A percentile compares a stretch with the other conserved stretches of the same genome.
Evolutionary conservation across 2,329 filamentous ascomycete species (phyloP).

Genomic region (Diaporthe sp.): DNA sequence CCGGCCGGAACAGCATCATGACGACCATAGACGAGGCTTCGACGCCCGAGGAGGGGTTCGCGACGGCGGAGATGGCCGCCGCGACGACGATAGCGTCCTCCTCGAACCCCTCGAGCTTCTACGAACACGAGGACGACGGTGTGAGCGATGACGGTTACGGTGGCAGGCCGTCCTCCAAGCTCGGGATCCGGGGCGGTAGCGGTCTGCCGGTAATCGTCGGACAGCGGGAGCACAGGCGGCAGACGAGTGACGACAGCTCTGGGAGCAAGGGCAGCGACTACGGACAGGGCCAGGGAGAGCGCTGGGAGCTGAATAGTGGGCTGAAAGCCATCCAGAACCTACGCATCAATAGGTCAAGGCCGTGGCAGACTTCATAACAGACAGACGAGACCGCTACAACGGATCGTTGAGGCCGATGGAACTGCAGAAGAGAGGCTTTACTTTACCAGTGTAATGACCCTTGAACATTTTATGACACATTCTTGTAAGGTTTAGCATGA

Average conservation of each 20-base stretch:
- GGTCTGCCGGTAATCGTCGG: slow-evolving; percentile 13
- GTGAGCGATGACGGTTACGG: neutral
- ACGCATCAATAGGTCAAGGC: slow-evolving; percentile 16
- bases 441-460: neutral
- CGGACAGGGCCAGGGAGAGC: neutral
- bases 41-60: slow-evolving; percentile 3
- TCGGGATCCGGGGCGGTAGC: neutral
- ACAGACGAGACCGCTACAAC: neutral
- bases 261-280: slow-evolving; percentile 3
- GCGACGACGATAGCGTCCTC: slow-evolving; percentile 4
- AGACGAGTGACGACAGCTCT: slow-evolving; percentile 19
- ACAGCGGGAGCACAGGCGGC: slow-evolving; percentile 18
- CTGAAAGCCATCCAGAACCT: slow-evolving; percentile 28
- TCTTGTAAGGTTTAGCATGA: neutral
- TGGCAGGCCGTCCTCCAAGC: neutral
- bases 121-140: neutral
- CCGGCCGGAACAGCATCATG: slow-evolving; percentile 25
- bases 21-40: slow-evolving; percentile 21
- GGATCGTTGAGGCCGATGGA: neutral
- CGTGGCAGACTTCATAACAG: neutral
- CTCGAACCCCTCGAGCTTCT: slow-evolving; percentile 6
- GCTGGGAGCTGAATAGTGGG: slow-evolving; percentile 26
- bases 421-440: neutral
- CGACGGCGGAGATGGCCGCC: neutral
- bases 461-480: neutral